A percentile compares a stretch with the other conserved stretches of the same genome.
These are phyloP conservation scores for Uncinocarpus reesii DNA, from an alignment of 2,329 filamentous ascomycete species.

Conservation along the genomic window DNA sequence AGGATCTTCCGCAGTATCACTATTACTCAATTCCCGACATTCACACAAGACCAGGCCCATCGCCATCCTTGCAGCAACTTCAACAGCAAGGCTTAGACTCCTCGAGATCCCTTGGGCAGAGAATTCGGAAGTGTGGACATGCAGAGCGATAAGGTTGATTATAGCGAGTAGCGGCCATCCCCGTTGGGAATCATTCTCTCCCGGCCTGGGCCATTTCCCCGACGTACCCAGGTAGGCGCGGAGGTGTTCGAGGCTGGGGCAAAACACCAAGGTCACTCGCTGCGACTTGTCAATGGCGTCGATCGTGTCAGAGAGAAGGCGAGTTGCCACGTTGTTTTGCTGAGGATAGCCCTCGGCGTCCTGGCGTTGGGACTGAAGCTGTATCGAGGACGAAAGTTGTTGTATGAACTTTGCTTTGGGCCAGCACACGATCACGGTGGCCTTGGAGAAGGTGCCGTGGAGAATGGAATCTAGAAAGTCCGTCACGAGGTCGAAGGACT, in stretches of 20 bases:
- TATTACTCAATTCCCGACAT: slow-evolving; percentile 27
- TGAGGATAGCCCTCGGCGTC: no score
- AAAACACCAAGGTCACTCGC: slow-evolving; percentile 60
- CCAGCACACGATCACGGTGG: slow-evolving; percentile 62
- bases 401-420: slow-evolving; percentile 54
- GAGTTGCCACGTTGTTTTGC: no score
- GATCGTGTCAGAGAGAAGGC: slow-evolving; percentile 55
- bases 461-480: slow-evolving; percentile 56
- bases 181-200: slow-evolving; percentile 3
- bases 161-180: slow-evolving; percentile 29
- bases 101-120: slow-evolving; percentile 41
- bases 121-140: slow-evolving; percentile 37
- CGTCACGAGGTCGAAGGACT: slow-evolving; percentile 43
- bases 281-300: slow-evolving; percentile 58
- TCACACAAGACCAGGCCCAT: slow-evolving; percentile 34
- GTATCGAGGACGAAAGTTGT: slow-evolving; percentile 45
- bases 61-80: slow-evolving; percentile 25
- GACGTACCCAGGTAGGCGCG: slow-evolving; percentile 54
- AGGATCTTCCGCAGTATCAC: slow-evolving; percentile 21
- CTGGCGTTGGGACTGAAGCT: slow-evolving; percentile 17
- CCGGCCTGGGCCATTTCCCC: background rate
- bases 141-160: slow-evolving; percentile 34
- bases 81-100: slow-evolving; percentile 34
- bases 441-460: slow-evolving; percentile 45
- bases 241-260: slow-evolving; percentile 64